Percentiles rank a stretch among this genome's conserved stretches.
Conservation (phyloP, 345 rosid genomes). For the Rhizophora apiculata region DNA sequence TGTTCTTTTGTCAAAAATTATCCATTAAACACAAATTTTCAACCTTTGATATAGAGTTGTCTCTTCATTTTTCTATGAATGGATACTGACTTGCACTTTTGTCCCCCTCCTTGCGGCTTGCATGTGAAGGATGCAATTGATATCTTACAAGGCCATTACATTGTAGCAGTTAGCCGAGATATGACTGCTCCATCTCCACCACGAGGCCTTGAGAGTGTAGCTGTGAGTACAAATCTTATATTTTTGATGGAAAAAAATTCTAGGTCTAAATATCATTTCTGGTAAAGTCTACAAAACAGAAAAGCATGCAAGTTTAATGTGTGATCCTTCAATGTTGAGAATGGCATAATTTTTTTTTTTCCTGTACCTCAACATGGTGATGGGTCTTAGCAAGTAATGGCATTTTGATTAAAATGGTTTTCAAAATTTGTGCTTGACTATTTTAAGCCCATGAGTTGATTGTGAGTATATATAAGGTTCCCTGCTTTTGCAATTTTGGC, state of each 20-base stretch:
- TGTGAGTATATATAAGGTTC: background rate
- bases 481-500: background rate
- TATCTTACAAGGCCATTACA: constrained; percentile 34
- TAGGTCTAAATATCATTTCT: no score
- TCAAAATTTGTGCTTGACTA: background rate
- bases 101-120: background rate
- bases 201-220: constrained; percentile 66
- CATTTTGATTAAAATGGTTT: background rate
- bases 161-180: constrained; percentile 59
- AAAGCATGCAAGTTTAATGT: no score
- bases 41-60: background rate
- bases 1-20: background rate
- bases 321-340: background rate
- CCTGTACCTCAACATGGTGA: background rate
- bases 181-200: constrained; percentile 52
- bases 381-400: background rate
- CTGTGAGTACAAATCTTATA: constrained; percentile 52
- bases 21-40: background rate
- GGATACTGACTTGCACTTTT: background rate
- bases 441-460: background rate
- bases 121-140: constrained; percentile 31
- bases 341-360: background rate
- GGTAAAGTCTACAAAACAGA: no score
- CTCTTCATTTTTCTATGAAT: background rate
- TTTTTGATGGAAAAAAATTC: no score